Percentiles rank a stretch among this genome's conserved stretches.
Evolutionary conservation across 2,329 filamentous ascomycete genomes (phyloP).

Genomic region (Neoascochyta sp.): DNA sequence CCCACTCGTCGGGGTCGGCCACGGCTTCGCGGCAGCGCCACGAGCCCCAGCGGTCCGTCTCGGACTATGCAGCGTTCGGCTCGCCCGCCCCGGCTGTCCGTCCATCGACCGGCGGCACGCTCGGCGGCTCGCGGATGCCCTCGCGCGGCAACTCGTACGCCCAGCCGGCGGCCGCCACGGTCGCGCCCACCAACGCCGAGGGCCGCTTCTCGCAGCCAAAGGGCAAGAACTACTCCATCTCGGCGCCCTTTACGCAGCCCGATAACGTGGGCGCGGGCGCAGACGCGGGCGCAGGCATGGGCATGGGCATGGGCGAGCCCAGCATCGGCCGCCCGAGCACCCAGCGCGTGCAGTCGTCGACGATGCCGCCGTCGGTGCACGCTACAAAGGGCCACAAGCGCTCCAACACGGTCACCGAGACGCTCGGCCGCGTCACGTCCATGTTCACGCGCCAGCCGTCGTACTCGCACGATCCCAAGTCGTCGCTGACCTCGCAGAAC

Average conservation of each 20-base stretch:
- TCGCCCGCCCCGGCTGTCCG: constrained; percentile 48
- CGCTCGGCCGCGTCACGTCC: constrained; percentile 76
- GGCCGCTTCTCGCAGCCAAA: constrained; percentile 79
- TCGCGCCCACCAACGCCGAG: constrained; percentile 84
- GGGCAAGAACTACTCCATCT: constrained; percentile 68
- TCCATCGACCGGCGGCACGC: constrained; percentile 78
- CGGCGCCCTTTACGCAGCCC: constrained; percentile 60
- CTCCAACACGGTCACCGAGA: constrained; percentile 63
- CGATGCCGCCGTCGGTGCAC: constrained; percentile 26
- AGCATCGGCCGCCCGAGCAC: constrained; percentile 60
- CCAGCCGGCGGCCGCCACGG: constrained; percentile 79
- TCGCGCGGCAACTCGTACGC: constrained; percentile 76
- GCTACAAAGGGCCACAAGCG: constrained; percentile 57
- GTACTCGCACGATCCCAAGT: constrained; percentile 28
- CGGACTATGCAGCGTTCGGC: constrained; percentile 43
- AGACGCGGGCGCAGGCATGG: too few relatives aligned
- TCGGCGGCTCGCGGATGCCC: constrained; percentile 60
- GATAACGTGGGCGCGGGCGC: constrained; percentile 23
- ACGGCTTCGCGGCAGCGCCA: constrained; percentile 33
- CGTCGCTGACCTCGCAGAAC: constrained; percentile 44
- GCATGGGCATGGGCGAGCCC: constrained; percentile 30
- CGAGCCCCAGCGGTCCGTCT: constrained; percentile 52
- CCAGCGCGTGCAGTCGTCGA: constrained; percentile 52
- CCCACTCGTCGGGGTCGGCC: constrained; percentile 17
- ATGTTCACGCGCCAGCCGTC: constrained; percentile 59